phyloP scores from a whole-genome alignment of 257 asterid species.

The Petrea volubilis region DNA sequence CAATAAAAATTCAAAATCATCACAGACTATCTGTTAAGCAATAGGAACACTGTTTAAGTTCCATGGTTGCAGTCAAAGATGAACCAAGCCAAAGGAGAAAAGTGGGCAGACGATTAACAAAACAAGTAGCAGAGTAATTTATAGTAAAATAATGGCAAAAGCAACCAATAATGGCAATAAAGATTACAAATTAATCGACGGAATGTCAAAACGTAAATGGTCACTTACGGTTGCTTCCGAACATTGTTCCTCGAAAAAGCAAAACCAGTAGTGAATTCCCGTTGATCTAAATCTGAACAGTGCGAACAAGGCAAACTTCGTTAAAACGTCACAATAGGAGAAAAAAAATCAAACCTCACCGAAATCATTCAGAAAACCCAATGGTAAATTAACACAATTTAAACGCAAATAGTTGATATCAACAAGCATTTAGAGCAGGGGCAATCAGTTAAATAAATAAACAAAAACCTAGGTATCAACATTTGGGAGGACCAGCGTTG shows the following conservation, averaged over 20 bases:
- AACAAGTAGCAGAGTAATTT: background rate
- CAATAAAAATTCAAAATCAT: background rate
- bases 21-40: background rate
- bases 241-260: constrained; percentile 38
- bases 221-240: constrained; percentile 62
- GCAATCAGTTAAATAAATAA: background rate
- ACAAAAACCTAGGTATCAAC: background rate
- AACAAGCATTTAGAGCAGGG: background rate
- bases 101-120: background rate
- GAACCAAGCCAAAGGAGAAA: constrained; percentile 4
- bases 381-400: background rate
- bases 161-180: constrained; percentile 12
- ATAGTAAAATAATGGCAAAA: background rate
- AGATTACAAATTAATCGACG: constrained; percentile 19
- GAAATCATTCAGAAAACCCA: background rate
- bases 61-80: background rate
- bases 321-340: background rate
- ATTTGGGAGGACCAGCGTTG: background rate
- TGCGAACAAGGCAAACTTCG: background rate
- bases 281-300: constrained; percentile 33
- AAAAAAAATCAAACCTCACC: background rate
- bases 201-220: background rate
- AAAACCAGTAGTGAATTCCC: constrained; percentile 19
- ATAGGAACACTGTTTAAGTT: background rate
- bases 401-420: background rate